Evolutionary conservation across 495 filamentous ascomycete species (phyloP), one percentile per base, ranked within the genome.

Genomic region (Ramalina intermedia): DNA sequence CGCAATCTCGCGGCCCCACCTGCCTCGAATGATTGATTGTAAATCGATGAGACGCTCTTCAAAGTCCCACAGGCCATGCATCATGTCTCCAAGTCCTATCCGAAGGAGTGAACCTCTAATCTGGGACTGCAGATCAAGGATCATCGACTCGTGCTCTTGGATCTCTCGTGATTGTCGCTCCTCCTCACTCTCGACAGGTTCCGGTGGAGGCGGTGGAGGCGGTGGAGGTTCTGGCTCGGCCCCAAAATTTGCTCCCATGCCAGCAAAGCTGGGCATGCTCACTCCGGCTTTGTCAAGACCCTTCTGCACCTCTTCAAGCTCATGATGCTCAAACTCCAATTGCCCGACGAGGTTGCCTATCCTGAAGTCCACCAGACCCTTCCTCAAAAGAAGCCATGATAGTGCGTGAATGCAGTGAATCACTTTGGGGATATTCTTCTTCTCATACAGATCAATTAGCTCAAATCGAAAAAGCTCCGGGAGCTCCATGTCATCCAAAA

Each of bases 391-490:
- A 37, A 96, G 69, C 86, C 90, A 99, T 56, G 89, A 95, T 13
- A 96, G 66, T 2, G 93, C 93, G 61, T 99, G 93, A 50, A 99
- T 88, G 63, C 93, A 96, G 66, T 99, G 91, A 52, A 99, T 96
- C 58, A 96, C 93, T 65, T 95, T 99, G 0, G 93, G 93, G 6
- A 96, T 89, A 58, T 99, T 99, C 65, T 99, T 99, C 70, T 96
- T 99, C 63, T 99, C 94, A 69, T 99, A 99, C 33, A 99, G 67
- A 61, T 99, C 93, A 36, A 95, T 95, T 8, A 96, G 74, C 64
- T 99, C 93, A 65, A 99, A 99, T 52, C 89, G 79, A 63, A 99
- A 99, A n/a, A 99, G 75, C 50, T 99, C 93, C 1, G 93, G 93
- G 8, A 99, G 67, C 56, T 95, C 84, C n/a, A 95, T 76, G 52